Evolutionary conservation across 1,284 basidiomycete genomes (phyloP), one percentile per base, ranked within the genome.

Genomic region (Entoloma clypeatum): DNA sequence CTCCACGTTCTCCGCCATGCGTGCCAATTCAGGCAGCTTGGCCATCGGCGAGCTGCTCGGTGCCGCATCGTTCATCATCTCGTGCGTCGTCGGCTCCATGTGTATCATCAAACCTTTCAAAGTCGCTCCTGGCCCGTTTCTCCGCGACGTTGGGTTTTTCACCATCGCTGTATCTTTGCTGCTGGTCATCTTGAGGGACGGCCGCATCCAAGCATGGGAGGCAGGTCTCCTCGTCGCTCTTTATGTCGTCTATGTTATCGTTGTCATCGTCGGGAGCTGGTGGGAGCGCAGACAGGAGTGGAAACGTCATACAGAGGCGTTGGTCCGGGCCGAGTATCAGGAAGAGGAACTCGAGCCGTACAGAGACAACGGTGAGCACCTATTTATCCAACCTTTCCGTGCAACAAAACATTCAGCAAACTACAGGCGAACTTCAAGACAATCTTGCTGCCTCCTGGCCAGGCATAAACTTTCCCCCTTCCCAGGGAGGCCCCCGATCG

Each of bases 21-120:
- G 81, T 33, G 73, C 83, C 10, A 72, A 85, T 54, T 91, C 92
- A 1, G 92, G 93, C 5, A 81, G 89, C 40, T 67, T 99, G 39
- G 95, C 95, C 0, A 81, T 99, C 36, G 95, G 95, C 26, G 95
- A 99, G 64, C 75, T 99, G 4, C 72, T 99, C 16, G 95, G 95
- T 10, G 95, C 95, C 1, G 94, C 95, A 1, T 81, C 90, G 2
- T 99, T 98, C 67, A 95, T 98, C 60, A 84, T 93, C 14, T 92
- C 91, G 2, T 92, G 94, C 56, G 93, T 99, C 27, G 93, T 90
- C 3, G 95, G 95, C 5, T 88, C 87, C 11, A 96, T 99, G 81
- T 94, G 92, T 57, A 84, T 99, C 60, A 90, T 98, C 60, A 85
- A 85, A 46, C 92, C 93, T 0, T 99, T 99, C 67, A 75, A 79